Percentiles rank a stretch among this genome's conserved stretches.
Evolutionary conservation across 2,329 filamentous ascomycete species (phyloP).

Genomic region (Botrytis squamosa): DNA sequence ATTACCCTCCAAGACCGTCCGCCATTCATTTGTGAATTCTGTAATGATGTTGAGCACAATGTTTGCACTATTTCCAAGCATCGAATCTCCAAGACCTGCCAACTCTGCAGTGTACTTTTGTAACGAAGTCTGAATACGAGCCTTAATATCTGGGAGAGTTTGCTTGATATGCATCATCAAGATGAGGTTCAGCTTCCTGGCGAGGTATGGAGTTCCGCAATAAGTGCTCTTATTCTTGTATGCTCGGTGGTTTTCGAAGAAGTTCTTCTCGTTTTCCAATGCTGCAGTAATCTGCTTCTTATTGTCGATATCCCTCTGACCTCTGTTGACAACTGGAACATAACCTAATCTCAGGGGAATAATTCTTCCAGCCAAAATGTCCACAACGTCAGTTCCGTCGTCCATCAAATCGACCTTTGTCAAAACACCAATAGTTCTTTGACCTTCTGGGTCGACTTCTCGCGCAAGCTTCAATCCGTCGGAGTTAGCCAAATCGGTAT

Average conservation of each 20-base stretch:
- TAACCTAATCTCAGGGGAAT: constrained; percentile 94
- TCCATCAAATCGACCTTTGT: constrained; percentile 99
- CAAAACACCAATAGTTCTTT: constrained; percentile 95
- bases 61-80: constrained; percentile 94
- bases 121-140: constrained; percentile 87
- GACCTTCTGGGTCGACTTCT: constrained; percentile 95
- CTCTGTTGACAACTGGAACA: constrained; percentile 95
- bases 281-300: constrained; percentile 91
- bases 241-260: constrained; percentile 98
- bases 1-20: constrained; percentile 92
- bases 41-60: constrained; percentile 98
- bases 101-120: constrained; percentile 89
- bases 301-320: constrained; percentile 97
- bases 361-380: constrained; percentile 95
- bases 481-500: constrained; percentile 97
- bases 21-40: constrained; percentile 97
- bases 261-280: constrained; percentile 90
- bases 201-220: constrained; percentile 95
- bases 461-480: constrained; percentile 94
- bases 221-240: constrained; percentile 99
- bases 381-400: constrained; percentile 95
- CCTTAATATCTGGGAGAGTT: constrained; percentile 97
- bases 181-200: constrained; percentile 95
- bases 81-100: constrained; percentile 79
- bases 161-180: constrained; percentile 99